Conservation (phyloP, 352 stramenopile genomes). For the Albugo candida region DNA sequence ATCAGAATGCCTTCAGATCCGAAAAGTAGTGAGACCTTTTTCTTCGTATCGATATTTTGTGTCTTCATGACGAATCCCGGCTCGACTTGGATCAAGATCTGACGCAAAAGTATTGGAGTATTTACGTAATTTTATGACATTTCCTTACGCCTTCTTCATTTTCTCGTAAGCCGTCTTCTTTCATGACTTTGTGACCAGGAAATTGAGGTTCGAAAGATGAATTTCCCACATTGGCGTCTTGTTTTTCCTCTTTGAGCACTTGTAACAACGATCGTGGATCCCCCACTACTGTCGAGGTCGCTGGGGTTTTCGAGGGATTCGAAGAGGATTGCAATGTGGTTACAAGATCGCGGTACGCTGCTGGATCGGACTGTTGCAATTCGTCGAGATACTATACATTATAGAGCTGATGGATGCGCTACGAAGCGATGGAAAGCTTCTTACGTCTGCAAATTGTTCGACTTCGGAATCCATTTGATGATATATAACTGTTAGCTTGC, state of each 20-base stretch:
- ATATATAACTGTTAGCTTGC: too few species aligned
- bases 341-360: conserved; percentile 43
- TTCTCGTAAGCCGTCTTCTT: conserved; percentile 21
- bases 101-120: neutral
- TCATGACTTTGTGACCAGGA: conserved; percentile 58
- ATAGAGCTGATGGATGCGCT: neutral
- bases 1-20: too few species aligned
- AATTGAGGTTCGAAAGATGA: conserved; percentile 32
- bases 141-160: conserved; percentile 35
- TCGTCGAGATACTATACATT: conserved; percentile 39
- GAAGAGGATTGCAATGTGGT: conserved; percentile 24
- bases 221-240: neutral
- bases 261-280: conserved; percentile 1
- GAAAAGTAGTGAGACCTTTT: conserved; percentile 18
- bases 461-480: conserved; percentile 4
- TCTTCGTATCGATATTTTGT: conserved; percentile 28
- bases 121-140: neutral
- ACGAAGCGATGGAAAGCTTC: neutral
- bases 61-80: conserved; percentile 70
- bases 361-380: conserved; percentile 41
- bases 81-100: conserved; percentile 61
- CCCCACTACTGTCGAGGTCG: neutral
- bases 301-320: neutral
- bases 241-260: conserved; percentile 1
- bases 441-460: conserved; percentile 57